These are phyloP conservation scores for Cnidoscolus chayamansa DNA, from an alignment of 441 rosid species.

Conservation along the genomic window DNA sequence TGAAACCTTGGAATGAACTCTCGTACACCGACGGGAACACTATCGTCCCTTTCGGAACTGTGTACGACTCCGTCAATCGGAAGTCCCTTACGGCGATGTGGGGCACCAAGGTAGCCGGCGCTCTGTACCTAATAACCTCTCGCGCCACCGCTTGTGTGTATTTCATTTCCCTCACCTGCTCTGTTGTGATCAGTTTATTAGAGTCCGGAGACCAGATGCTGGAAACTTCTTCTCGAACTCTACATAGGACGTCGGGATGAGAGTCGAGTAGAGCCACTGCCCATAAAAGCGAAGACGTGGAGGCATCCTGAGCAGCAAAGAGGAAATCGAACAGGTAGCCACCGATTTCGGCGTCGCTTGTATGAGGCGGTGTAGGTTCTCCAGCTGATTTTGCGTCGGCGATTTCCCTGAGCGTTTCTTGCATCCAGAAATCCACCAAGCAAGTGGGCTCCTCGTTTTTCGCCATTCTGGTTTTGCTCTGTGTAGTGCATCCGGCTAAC, in stretches of 20 bases:
- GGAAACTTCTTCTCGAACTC: conserved; percentile 59
- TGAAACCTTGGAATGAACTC: conserved; percentile 78
- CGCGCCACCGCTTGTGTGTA: conserved; percentile 85
- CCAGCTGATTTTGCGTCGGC: conserved; percentile 30
- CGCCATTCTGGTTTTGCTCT: conserved; percentile 53
- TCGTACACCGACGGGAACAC: conserved; percentile 81
- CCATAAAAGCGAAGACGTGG: conserved; percentile 81
- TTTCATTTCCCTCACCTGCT: conserved; percentile 61
- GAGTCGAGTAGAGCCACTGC: conserved; percentile 67
- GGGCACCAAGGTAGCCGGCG: conserved; percentile 83
- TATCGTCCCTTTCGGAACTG: conserved; percentile 66
- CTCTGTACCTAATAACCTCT: conserved; percentile 59
- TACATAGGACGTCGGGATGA: conserved; percentile 51
- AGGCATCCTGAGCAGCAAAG: conserved; percentile 85
- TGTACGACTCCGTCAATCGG: conserved; percentile 57
- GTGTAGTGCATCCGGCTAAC: conserved; percentile 39
- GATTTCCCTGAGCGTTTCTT: conserved; percentile 39
- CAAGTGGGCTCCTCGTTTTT: conserved; percentile 59
- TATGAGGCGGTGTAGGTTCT: conserved; percentile 35
- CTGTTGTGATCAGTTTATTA: conserved; percentile 43
- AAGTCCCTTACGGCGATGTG: conserved; percentile 60
- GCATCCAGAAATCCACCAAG: conserved; percentile 83
- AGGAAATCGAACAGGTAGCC: conserved; percentile 74
- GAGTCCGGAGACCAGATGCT: conserved; percentile 68
- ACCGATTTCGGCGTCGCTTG: conserved; percentile 51